Base-by-base conservation (phyloP, 129 eudicot genomes). In the Lactuca saligna region DNA sequence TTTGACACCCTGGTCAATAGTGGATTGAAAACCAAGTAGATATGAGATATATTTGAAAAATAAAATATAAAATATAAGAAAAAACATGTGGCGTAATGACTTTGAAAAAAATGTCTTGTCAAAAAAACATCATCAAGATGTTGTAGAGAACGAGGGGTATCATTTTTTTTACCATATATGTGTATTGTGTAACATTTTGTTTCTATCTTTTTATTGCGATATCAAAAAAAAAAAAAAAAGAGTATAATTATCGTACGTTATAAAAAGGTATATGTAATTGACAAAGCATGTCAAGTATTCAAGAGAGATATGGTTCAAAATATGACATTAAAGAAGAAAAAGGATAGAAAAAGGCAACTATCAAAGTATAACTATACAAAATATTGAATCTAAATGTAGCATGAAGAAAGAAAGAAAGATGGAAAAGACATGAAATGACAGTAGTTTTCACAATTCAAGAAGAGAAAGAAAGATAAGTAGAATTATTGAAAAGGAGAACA, bases 211-310 rank as follows among this genome's bases (percentile, higher is more conserved):
- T 51, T 8, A 51, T 51, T 51, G 2, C 25, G 3, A 0, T 51
- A 14, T 15, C n/a, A 51, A 1, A 51, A 14, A 51, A 13, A 3
- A 13, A 3, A 2, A 14, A 51, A 2, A 14, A 51, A 14, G 17
- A 44, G 56, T 13, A 51, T 25, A 25, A 14, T 4, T 4, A n/a
- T 48, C 6, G 15, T 12, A 55, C 5, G 31, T 38, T 56, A 17
- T 29, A 31, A 60, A 35, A 72, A 48, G 60, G 49, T 33, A n/a
- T 63, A 15, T 39, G 35, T 34, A 4, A 25, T 37, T 38, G 38
- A 32, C 10, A 48, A 16, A 65, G 66, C 44, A 10, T 17, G 54
- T 20, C 56, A 74, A 54, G n/a, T 62, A 63, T 31, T 46, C 39
- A 3, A 53, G 57, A 29, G 44, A 50, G 7, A 63, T 25, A 54